Base-by-base conservation (phyloP, 164 flowering plant genomes). In the Warburgia ugandensis region DNA sequence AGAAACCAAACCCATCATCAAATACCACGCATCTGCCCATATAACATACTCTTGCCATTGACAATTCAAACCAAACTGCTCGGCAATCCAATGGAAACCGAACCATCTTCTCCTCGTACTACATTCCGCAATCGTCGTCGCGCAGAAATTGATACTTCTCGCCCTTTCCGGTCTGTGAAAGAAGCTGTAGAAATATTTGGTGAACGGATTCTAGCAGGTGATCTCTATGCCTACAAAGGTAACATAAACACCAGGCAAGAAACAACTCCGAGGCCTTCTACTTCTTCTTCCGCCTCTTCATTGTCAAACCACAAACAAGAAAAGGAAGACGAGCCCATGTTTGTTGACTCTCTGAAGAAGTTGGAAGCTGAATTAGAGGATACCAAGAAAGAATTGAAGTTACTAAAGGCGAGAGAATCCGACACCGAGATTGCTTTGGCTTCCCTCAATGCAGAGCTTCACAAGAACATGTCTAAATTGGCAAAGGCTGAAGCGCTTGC, bases 101-200 rank as follows among this genome's bases (percentile, higher is more conserved):
- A 20, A n/a, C 39, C 32, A 21, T 44, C 58, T 45, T 13, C 27
- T 28, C 28, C 40, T n/a, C n/a, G n/a, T n/a, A n/a, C n/a, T n/a
- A n/a, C n/a, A n/a, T n/a, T n/a, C n/a, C n/a, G n/a, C 47, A 59
- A 39, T 26, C 28, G 1, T 47, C 66, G n/a, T 43, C 43, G 49
- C 59, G 60, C 76, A 49, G 68, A 37, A 13, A 73, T 89, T 4
- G 97, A 89, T 64, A 71, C 75, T 12, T 76, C 92, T 14, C 75
- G 89, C 19, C 87, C 95, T n/a, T 89, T 89, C 55, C 68, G 76
- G 50, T 89, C 97, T 0, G 95, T 89, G 23, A 85, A 80, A 61
- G 97, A 89, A 56, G 95, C 97, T 3, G 83, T 89, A 0, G 89
- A 79, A 31, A 45, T 81, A 13, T 89, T 85, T 45, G 92, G 85